Base-by-base conservation (phyloP, 2,329 filamentous ascomycete genomes). In the Xylariaceae sp. region DNA sequence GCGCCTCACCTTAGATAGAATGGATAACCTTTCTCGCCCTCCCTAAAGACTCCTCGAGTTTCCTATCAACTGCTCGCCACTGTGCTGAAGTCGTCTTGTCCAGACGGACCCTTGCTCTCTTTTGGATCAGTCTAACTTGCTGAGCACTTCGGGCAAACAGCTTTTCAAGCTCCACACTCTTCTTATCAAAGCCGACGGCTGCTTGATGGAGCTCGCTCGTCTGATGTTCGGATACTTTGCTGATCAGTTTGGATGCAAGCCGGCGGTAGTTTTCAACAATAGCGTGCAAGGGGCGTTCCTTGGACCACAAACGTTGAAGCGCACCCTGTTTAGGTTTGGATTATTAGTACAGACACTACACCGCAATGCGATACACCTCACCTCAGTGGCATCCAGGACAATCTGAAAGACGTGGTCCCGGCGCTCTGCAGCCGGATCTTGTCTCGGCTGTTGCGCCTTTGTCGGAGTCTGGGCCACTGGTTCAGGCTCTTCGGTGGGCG, bases 201-300 rank as follows among this genome's bases (percentile, higher is more conserved):
- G n/a, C 15, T 24, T 42, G 39, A 3, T 14, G 8, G 9, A 47
- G 36, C 40, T 47, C 45, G 24, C 14, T 34, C 15, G 39, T 31
- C 36, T 47, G 45, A 14, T 36, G 42, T 30, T 40, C 36, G 28
- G 44, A 36, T 27, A 45, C 21, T n/a, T 12, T 31, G 12, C 35
- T 19, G 9, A 40, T 29, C 11, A 45, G 9, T 6, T 31, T 32
- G 2, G 11, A 36, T 3, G 36, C 42, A 31, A 24, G 41, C 40
- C 27, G 41, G 27, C 16, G 26, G 33, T 47, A 47, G 4, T 6
- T 38, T 24, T n/a, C 40, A 11, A 38, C 31, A 7, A 45, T 47
- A 12, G 19, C 32, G 24, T 40, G 27, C 16, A 41, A 21, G 4
- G 32, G 13, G 28, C 15, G 28, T 28, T 47, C 45, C 14, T 45